Base-by-base conservation (phyloP, 139 green algal genomes). In the Pleodorina starrii region DNA sequence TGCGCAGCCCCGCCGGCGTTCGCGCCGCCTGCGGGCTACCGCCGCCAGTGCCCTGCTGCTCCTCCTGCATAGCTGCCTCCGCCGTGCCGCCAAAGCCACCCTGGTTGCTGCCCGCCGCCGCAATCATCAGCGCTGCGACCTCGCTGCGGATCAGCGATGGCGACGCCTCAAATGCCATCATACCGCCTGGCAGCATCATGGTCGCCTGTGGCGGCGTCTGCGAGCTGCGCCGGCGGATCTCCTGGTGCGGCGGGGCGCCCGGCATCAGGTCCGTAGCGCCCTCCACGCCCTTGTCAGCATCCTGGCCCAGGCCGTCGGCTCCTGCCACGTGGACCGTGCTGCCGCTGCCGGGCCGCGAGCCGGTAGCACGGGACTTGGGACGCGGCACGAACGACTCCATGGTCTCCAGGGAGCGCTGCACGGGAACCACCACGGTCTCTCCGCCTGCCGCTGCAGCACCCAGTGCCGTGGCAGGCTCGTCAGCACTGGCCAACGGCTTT, bases 81-180 rank as follows among this genome's bases (percentile, higher is more conserved):
- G 32, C 76, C n/a, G 43, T 38, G 46, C 17, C 51, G 5, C 6
- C 76, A 44, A 84, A 54, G 76, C 48, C 42, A 12, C 29, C 2
- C 1, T 1, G 4, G 48, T 38, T 48, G 46, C 29, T 38, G 11
- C 76, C 76, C 0, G 36, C 78, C 4, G 46, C 51, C 51, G 73
- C 21, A n/a, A n/a, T n/a, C 51, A 85, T 54, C 51, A 73, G 21
- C 9, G 51, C 54, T 23, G 78, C 78, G 1, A 73, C 78, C 12
- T 85, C 78, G 27, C 78, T 85, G 78, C 50, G 78, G 51, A 85
- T 51, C 54, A 85, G 78, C 23, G 78, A 85, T 6, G 78, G 51
- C 50, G 78, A 42, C 25, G 78, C 54, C 23, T 35, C 78, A 17
- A 85, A 85, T 36, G 36, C 51, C 19, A 54, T 21, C 78, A 85